Evolutionary conservation across 768 basidiomycete genomes (phyloP), one percentile per base, ranked within the genome.

Genomic region (Boletus subcaerulescens): DNA sequence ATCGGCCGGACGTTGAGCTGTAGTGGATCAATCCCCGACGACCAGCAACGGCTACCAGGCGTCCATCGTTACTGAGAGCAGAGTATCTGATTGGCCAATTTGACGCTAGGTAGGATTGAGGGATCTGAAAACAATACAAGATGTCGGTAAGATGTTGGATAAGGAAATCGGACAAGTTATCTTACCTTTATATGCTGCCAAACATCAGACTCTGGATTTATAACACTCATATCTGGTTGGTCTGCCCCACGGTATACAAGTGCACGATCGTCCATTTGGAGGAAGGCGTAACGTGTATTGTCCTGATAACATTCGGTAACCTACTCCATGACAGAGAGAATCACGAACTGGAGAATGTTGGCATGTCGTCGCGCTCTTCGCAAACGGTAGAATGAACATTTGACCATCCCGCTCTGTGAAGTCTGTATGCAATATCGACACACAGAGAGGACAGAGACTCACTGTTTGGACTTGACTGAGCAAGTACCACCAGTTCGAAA

Each of bases 61-160:
- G 81, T 4, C 96, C 97, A 66, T 98, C 97, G 36, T 78, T 83
- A 52, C 92, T 95, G 50, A 98, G 80, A 4, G 90, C 87, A 7
- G 94, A 93, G 67, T 95, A 97, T 42, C 86, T 85, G 46, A 98
- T 86, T 2, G 97, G 97, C 91, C 95, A 96, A 61, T 98, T 96
- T 11, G 84, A 80, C 2, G 91, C 81, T 41, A 98, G 74, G 71
- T 98, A 99, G n/a, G 75, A 74, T 63, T 88, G 83, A 2, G 97
- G 97, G 18, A 98, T 84, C 93, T 97, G 48, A 61, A 58, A 45
- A 51, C n/a, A 44, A 55, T 4, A 32, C 11, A 22, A 22, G 20
- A 47, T 13, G 10, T 12, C 24, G 33, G 17, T 29, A 38, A 49
- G 29, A 29, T 5, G 20, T 12, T 40, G 18, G 36, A 50, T 53